Base-by-base conservation (phyloP, 2,329 filamentous ascomycete species). In the Aspergillus udagawae region DNA sequence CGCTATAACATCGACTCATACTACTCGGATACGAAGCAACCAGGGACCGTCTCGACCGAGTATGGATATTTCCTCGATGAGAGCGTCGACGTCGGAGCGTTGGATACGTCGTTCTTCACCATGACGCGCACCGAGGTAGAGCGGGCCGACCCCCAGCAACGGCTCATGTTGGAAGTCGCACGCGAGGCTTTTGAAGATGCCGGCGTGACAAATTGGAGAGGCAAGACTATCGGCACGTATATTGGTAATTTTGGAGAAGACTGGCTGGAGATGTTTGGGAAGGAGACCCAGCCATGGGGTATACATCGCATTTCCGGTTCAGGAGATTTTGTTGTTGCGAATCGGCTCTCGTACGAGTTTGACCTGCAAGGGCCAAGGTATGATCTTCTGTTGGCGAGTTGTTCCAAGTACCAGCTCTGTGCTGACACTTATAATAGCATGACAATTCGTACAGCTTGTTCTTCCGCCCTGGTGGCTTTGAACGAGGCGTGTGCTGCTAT, bases 381-480 rank as follows among this genome's bases (percentile, higher is more conserved):
- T 41, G 55, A 32, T 32, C 29, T 10, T 32, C 29, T 14, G 29
- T 14, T 32, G 29, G 10, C 1, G 12, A 1, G 29, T 4, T 4
- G 29, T 12, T 32, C 10, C 10, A 14, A 14, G 5, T 5, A 14
- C 10, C 3, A 2, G 12, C 29, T 14, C 29, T 12, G 29, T 32
- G 29, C 29, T 49, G n/a, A 2, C n/a, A 2, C 8, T 21, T 23
- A 3, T 10, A 1, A 32, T 7, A 62, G 60, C 52, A 59, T 68
- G 56, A 55, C 58, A 1, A 57, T 75, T 1, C 64, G 67, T 14
- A 77, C 75, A 0, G 76, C 64, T 1, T 76, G 75, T 45, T 76
- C 73, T 0, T 68, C 73, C 1, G 63, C 71, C 0, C 45, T 77
- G 3, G 59, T 67, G 4, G 65, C 54, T 9, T 53, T 77, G 0